These are phyloP conservation scores for Nitzschia sp. DNA, from an alignment of 108 stramenopile species.

Conservation along the genomic window DNA sequence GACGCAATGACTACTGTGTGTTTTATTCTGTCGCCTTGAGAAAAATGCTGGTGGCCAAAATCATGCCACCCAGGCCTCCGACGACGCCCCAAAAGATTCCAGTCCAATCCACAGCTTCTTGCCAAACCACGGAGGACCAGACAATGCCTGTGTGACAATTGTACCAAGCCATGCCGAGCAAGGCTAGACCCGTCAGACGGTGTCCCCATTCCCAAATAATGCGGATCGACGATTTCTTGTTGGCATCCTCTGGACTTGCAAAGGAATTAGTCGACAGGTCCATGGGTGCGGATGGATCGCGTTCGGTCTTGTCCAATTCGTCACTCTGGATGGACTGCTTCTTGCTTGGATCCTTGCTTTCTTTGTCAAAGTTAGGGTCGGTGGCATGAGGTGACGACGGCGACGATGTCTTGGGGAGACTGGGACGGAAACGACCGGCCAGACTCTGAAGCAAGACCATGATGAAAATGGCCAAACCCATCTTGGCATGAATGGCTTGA, in stretches of 20 bases:
- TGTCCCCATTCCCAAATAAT: constrained; percentile 30
- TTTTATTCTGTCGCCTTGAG: not conserved
- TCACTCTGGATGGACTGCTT: not conserved
- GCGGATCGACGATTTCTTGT: constrained; percentile 12
- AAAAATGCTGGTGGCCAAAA: not conserved
- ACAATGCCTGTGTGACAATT: constrained; percentile 30
- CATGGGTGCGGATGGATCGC: not conserved
- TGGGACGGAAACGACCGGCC: constrained; percentile 37
- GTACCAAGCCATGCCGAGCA: constrained; percentile 37
- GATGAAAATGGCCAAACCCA: constrained; percentile 36
- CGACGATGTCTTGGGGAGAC: constrained; percentile 2
- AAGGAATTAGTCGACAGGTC: not conserved
- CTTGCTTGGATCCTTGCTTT: not conserved
- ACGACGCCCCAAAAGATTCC: constrained; percentile 34
- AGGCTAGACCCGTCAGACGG: constrained; percentile 24
- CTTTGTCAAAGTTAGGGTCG: not conserved
- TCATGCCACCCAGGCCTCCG: constrained; percentile 16
- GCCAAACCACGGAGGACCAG: constrained; percentile 16
- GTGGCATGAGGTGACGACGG: not conserved
- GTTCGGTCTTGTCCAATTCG: constrained; percentile 3
- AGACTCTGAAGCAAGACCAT: constrained; percentile 37
- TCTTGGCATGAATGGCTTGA: constrained; percentile 25
- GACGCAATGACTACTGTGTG: too few species aligned
- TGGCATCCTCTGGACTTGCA: not conserved
- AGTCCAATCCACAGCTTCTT: constrained; percentile 9